phyloP scores from a whole-genome alignment of 306 rosid species.

The Pyrus betulifolia region DNA sequence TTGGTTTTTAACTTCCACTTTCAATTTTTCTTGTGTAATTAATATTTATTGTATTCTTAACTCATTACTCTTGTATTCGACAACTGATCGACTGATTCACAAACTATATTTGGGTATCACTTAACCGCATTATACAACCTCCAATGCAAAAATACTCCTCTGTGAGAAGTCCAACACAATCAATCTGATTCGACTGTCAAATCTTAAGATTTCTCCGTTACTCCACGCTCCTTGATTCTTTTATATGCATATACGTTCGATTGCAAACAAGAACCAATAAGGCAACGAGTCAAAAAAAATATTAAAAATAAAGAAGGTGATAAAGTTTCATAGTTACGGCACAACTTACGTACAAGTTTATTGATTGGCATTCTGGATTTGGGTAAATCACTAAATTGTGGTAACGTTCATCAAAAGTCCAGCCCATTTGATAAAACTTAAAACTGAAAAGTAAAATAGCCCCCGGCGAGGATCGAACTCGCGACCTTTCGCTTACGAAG shows the following conservation, averaged over 20 bases:
- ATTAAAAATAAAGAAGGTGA: no score
- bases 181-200: no score
- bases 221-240: neutral
- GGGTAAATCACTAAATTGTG: neutral
- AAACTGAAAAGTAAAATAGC: conserved; percentile 12
- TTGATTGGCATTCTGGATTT: neutral
- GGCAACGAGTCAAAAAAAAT: neutral
- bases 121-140: no score
- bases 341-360: neutral
- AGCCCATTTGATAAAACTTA: neutral
- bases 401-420: neutral
- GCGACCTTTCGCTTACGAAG: conserved; percentile 99
- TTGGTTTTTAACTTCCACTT: neutral
- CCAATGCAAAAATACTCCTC: no score
- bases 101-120: no score
- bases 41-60: no score
- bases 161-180: no score
- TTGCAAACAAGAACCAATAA: neutral
- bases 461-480: conserved; percentile 99
- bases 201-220: neutral
- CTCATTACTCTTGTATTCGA: no score
- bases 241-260: no score
- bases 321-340: neutral
- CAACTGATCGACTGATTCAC: no score
- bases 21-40: neutral